Conservation (phyloP, 2,329 filamentous ascomycete genomes). For the Fusarium domesticum region DNA sequence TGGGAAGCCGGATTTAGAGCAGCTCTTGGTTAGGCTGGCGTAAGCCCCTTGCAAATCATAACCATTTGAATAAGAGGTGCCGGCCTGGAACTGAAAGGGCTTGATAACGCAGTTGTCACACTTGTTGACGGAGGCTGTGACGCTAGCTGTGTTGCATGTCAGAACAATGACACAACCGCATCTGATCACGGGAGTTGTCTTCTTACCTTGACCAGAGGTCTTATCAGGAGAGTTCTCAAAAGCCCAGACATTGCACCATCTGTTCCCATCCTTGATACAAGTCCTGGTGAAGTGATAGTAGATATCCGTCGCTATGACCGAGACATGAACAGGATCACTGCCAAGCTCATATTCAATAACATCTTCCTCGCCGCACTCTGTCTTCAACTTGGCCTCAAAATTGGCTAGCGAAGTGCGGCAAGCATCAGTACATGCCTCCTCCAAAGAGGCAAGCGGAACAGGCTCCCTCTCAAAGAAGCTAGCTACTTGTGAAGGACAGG, state of each 20-base stretch:
- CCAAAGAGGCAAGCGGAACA: slow-evolving; percentile 2
- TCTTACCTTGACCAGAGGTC: background rate
- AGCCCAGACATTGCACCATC: slow-evolving; percentile 2
- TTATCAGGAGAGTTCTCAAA: slow-evolving; percentile 2
- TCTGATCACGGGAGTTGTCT: background rate
- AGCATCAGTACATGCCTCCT: slow-evolving; percentile 1
- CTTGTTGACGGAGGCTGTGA: slow-evolving; percentile 1
- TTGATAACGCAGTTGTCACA: slow-evolving; percentile 3
- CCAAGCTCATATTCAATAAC: background rate
- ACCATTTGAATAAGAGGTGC: slow-evolving; percentile 2
- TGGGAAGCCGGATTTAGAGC: slow-evolving; percentile 1
- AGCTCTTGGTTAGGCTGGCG: background rate
- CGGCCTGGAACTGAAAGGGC: slow-evolving; percentile 1
- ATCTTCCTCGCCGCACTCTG: slow-evolving; percentile 1
- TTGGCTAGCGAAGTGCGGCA: background rate
- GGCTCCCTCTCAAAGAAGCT: slow-evolving; percentile 3
- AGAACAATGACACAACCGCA: background rate
- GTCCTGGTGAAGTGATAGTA: slow-evolving; percentile 3
- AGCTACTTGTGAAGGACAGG: background rate
- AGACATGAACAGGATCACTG: background rate
- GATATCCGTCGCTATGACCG: slow-evolving; percentile 1
- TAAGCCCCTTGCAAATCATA: slow-evolving; percentile 1
- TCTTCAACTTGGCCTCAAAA: slow-evolving; percentile 1
- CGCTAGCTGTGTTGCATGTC: background rate
- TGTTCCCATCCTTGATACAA: slow-evolving; percentile 1